phyloP scores from a whole-genome alignment of 2,329 filamentous ascomycete genomes.

The Cordyceps cicadae region DNA sequence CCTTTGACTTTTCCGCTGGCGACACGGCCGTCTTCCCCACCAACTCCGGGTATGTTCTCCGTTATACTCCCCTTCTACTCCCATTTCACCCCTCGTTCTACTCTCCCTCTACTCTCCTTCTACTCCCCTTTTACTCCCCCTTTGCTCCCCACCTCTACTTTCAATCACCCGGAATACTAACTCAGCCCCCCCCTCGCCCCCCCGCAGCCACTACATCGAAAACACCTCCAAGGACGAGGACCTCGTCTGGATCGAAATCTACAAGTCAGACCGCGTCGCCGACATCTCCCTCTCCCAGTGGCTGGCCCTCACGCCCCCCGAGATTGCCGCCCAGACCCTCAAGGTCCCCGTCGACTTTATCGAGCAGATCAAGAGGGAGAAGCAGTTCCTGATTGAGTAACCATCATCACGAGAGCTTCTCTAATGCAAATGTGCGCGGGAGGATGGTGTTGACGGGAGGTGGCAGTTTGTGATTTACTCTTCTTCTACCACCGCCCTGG shows the following conservation, averaged over 20 bases:
- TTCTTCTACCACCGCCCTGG: not conserved
- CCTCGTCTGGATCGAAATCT: conserved; percentile 60
- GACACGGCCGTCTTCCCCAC: conserved; percentile 62
- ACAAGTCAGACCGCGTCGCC: conserved; percentile 57
- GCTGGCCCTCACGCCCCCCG: conserved; percentile 57
- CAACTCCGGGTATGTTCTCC: conserved; percentile 41
- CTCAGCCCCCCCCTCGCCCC: no score
- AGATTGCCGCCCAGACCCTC: conserved; percentile 51
- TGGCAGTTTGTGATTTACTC: not conserved
- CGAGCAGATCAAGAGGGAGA: conserved; percentile 52
- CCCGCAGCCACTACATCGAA: conserved; percentile 55
- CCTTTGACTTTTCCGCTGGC: conserved; percentile 59
- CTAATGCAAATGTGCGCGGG: not conserved
- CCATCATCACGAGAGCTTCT: no score
- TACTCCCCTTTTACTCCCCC: no score
- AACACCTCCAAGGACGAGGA: conserved; percentile 57
- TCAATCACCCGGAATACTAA: no score
- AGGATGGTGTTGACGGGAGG: not conserved
- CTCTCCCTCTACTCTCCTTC: no score
- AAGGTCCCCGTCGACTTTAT: conserved; percentile 52
- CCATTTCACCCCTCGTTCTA: no score
- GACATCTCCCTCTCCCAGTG: conserved; percentile 62
- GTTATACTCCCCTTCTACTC: no score
- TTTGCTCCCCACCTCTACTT: no score
- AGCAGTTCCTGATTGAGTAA: conserved; percentile 42